Evolutionary conservation across 441 rosid species (phyloP), one percentile per base, ranked within the genome.

Genomic region (Populus tomentosa): DNA sequence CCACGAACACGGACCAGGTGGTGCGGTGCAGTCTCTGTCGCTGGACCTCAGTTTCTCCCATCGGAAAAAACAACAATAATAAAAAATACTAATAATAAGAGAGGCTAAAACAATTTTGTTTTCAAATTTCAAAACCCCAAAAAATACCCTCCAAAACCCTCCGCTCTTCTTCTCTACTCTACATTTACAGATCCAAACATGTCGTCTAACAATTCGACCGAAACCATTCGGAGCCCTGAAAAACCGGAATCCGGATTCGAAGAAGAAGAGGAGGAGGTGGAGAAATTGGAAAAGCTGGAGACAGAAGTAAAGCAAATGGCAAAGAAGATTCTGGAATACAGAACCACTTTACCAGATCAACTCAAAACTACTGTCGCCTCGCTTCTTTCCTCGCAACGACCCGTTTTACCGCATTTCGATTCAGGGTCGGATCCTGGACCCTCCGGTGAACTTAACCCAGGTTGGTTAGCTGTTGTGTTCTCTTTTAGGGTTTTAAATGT

Each of bases 331-430:
- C 79, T 83, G 50, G 87, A 86, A 24, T 85, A 77, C 84, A 82
- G 92, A 67, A 72, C 84, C 68, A 81, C 79, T 59, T 85, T 90
- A 38, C 94, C 91, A 10, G 89, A 86, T 67, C 89, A 86, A 84
- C 87, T 92, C 56, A 87, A 77, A 78, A 64, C 78, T 28, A 81
- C 84, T 1, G 81, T 87, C 24, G 72, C 80, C 72, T 87, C 87
- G 3, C 28, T 86, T 79, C 84, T 76, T 62, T 81, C 88, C 66
- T 74, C 84, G 56, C 87, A 86, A 32, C 72, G 89, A 71, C 85
- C 89, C 59, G 10, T 74, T 59, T 74, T 82, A 4, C 65, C 86
- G 16, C 64, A 71, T 0, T 23, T 70, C 11, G 84, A 74, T 67
- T 33, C 63, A 23, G 77, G 74, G 30, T 81, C 69, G 69, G 82